Conservation (phyloP, 805 yeast genomes). For the Candida krabiensis region DNA sequence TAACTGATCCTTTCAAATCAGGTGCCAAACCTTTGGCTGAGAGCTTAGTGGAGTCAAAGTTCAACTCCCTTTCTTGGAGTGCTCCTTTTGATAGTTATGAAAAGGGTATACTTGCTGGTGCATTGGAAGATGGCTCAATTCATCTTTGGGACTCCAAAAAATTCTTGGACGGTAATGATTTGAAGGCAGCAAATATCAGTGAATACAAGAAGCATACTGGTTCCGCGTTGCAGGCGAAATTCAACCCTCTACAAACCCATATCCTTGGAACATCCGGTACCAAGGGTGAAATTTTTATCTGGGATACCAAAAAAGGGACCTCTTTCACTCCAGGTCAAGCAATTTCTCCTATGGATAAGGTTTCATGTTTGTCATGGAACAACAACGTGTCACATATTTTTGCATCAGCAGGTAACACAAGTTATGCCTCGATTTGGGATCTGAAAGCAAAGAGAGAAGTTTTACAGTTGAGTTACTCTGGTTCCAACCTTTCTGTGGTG, state of each 20-base stretch:
- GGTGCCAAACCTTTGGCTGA: constrained; percentile 43
- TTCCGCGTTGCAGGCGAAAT: constrained; percentile 69
- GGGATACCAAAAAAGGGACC: constrained; percentile 77
- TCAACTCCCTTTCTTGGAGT: constrained; percentile 87
- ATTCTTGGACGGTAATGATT: constrained; percentile 42
- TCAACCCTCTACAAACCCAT: constrained; percentile 71
- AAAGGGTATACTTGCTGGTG: constrained; percentile 75
- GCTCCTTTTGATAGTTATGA: constrained; percentile 48
- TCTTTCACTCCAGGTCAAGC: constrained; percentile 69
- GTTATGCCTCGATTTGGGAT: constrained; percentile 93
- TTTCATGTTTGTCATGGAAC: constrained; percentile 88
- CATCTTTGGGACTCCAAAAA: constrained; percentile 72
- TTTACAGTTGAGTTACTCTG: constrained; percentile 73
- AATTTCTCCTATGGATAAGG: constrained; percentile 77
- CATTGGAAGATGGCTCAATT: constrained; percentile 78
- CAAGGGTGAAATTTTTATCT: constrained; percentile 84
- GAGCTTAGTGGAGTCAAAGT: constrained; percentile 54
- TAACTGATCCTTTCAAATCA: constrained; percentile 66
- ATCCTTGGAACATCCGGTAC: constrained; percentile 84
- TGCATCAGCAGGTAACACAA: constrained; percentile 85
- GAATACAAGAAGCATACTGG: constrained; percentile 62
- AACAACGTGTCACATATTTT: constrained; percentile 77
- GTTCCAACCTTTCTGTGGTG: constrained; percentile 74
- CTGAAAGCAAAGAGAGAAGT: constrained; percentile 85
- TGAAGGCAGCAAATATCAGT: constrained; percentile 47